Percentiles rank a stretch among this genome's conserved stretches.
Evolutionary conservation across 108 stramenopile species (phyloP).

Genomic region (Cylindrotheca fusiformis): DNA sequence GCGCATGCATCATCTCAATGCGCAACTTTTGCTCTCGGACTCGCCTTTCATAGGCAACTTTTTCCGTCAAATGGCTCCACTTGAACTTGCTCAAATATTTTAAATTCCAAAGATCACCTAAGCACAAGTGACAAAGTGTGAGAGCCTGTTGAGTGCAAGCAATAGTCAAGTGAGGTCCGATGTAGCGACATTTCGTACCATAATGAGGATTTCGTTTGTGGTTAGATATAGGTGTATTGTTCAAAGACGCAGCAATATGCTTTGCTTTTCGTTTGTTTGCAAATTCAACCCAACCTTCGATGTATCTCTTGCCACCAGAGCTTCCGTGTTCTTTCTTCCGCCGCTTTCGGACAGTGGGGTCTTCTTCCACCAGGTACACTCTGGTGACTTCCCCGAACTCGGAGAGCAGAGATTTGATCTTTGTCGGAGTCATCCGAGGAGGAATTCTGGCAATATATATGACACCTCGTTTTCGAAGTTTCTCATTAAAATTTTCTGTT

Average conservation of each 20-base stretch:
- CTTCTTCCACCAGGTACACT: constrained; percentile 94
- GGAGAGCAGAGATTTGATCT: constrained; percentile 86
- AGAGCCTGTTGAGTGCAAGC: background rate
- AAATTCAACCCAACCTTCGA: constrained; percentile 97
- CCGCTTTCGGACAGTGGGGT: constrained; percentile 72
- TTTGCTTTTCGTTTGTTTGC: constrained; percentile 88
- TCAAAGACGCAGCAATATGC: constrained; percentile 73
- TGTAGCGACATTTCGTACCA: constrained; percentile 29
- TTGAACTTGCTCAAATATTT: constrained; percentile 94
- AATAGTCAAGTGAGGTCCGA: background rate
- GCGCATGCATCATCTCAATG: constrained; percentile 87
- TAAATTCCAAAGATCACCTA: constrained; percentile 92
- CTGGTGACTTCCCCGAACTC: constrained; percentile 89
- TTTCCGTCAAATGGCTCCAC: constrained; percentile 96
- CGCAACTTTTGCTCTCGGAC: constrained; percentile 89
- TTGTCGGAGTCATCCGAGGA: constrained; percentile 94
- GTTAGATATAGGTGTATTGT: constrained; percentile 79
- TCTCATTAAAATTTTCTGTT: constrained; percentile 78
- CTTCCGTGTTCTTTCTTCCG: constrained; percentile 66
- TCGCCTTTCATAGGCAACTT: constrained; percentile 94
- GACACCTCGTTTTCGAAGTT: constrained; percentile 77
- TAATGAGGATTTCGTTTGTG: constrained; percentile 79
- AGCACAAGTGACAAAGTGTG: constrained; percentile 20
- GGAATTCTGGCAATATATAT: constrained; percentile 94
- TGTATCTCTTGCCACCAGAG: constrained; percentile 82